Evolutionary conservation across 2,329 filamentous ascomycete species (phyloP), one percentile per base, ranked within the genome.

Genomic region (Nigrospora oryzae): DNA sequence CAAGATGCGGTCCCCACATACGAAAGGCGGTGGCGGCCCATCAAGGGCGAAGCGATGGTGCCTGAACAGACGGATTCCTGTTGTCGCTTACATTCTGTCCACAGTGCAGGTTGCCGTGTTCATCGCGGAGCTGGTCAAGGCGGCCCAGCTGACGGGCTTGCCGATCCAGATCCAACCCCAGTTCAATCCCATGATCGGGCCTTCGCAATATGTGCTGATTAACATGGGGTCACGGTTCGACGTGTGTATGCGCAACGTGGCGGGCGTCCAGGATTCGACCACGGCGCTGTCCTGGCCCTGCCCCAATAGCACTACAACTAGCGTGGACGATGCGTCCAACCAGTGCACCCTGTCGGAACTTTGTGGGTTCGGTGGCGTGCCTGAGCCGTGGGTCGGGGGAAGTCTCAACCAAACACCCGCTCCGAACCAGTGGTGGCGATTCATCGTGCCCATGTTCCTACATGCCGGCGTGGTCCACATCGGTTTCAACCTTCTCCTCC

Each of bases 101-200:
- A 44, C 82, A 23, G 75, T 85, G 12, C 90, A 97, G 62, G 67
- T 93, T 16, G 79, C 73, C 14, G 89, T 97, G 28, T 98, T 98
- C 59, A 86, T 97, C 51, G 89, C 75, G 43, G 89, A 97, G 67
- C 70, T 98, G 49, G 83, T 86, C 40, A 87, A 84, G 59, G 94
- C 90, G 84, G 85, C 75, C 43, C 74, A 84, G 53, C 68, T 90
- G 30, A 96, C 91, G 1, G 86, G 86, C 44, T 84, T 84, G 19
- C 77, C 84, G 17, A 88, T 89, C 58, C 77, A 82, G 68, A 90
- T 82, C 42, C 79, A 91, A 45, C 93, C 93, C 1, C 76, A 75
- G 14, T 95, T 98, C 70, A 98, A 97, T 66, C 86, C 87, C 47
- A 95, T 98, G 88, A 95, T 98, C 58, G 93, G 93, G 0, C 93